Base-by-base conservation (phyloP, 192 early-diverging fungal species). In the Chytriomyces sp. region DNA sequence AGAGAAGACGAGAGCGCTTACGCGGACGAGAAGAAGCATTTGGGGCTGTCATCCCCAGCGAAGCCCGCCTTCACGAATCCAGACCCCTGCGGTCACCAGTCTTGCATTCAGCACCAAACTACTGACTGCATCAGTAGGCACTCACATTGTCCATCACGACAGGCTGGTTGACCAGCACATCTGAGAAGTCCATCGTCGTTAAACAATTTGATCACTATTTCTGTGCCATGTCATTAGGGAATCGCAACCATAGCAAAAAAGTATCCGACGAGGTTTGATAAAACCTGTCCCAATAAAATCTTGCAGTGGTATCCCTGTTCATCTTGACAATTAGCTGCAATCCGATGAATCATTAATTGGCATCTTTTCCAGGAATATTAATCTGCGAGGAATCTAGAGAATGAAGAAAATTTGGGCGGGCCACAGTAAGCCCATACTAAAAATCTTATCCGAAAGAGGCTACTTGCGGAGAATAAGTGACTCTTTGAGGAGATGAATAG, bases 121-220 rank as follows among this genome's bases (percentile, higher is more conserved):
- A 49, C 14, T 49, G 44, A 0, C 17, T 22, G 2, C 22, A 22
- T 49, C 44, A 49, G 44, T 1, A n/a, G 44, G 30, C 12, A 77
- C 89, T 83, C 89, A 97, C 96, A 87, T 98, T 98, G 86, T 99
- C 97, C 79, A 99, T 96, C 59, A 99, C 97, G 10, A 98, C 94
- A 17, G 97, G 95, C 78, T 97, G 95, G 84, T 99, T 99, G 31
- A 94, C 96, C 71, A 98, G 77, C 19, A 96, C 94, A 65, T 95
- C 93, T 75, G 92, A 90, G 78, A 90, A 94, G 61, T 96, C 93
- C 93, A 82, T 83, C 41, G n/a, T n/a, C n/a, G n/a, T n/a, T n/a
- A n/a, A n/a, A n/a, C n/a, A n/a, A n/a, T n/a, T n/a, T n/a, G n/a
- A n/a, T n/a, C n/a, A n/a, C n/a, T n/a, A n/a, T n/a, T n/a, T n/a